These are phyloP conservation scores for Setomelanomma holmii DNA, from an alignment of 2,329 filamentous ascomycete species.

Conservation along the genomic window DNA sequence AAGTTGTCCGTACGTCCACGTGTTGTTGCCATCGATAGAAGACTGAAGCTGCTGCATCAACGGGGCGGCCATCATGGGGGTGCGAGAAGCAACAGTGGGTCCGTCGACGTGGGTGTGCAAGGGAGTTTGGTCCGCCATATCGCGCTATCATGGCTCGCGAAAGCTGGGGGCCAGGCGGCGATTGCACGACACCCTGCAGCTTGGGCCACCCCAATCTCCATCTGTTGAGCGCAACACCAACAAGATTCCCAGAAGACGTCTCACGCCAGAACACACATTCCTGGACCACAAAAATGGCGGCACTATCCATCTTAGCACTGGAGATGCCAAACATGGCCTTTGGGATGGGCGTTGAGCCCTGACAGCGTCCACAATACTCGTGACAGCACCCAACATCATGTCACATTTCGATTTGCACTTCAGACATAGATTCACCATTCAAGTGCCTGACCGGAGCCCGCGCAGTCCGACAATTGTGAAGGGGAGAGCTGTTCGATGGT, in stretches of 20 bases:
- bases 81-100: not conserved
- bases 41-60: constrained; percentile 3
- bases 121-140: not conserved
- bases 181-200: not conserved
- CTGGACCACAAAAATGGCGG: no score
- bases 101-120: not conserved
- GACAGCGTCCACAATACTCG: no score
- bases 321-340: no score
- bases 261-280: no score
- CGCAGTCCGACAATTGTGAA: not conserved
- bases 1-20: constrained; percentile 12
- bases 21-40: not conserved
- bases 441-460: not conserved
- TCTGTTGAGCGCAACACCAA: no score
- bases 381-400: not conserved
- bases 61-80: not conserved
- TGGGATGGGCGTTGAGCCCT: no score
- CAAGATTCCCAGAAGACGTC: no score
- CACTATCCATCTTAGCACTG: no score
- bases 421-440: not conserved
- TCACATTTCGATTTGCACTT: not conserved
- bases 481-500: not conserved
- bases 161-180: no score
- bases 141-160: not conserved
- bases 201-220: not conserved